Percentiles rank a stretch among this genome's conserved stretches.
phyloP scores from a whole-genome alignment of 768 basidiomycete species.

The Hygrocybe coccinea region DNA sequence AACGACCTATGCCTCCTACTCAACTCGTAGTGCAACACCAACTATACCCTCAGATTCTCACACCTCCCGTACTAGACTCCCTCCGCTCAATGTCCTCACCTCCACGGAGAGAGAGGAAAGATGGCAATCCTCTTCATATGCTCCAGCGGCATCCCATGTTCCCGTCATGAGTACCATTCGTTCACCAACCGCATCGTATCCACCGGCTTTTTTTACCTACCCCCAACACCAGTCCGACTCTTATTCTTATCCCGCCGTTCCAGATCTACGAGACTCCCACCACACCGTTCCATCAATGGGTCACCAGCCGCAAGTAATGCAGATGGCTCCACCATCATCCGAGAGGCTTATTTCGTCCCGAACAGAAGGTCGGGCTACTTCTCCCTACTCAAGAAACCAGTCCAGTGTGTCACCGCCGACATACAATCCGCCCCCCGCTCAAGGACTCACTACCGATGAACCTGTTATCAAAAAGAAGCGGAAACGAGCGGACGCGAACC shows the following conservation, averaged over 20 bases:
- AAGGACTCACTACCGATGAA: slow-evolving; percentile 50
- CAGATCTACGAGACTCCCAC: slow-evolving; percentile 21
- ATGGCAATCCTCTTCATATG: slow-evolving; percentile 41
- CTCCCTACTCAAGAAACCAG: slow-evolving; percentile 38
- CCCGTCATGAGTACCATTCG: slow-evolving; percentile 46
- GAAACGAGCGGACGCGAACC: slow-evolving; percentile 76
- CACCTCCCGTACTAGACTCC: slow-evolving; percentile 48
- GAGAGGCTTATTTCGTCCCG: slow-evolving; percentile 24
- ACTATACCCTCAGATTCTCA: slow-evolving; percentile 43
- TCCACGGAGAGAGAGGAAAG: slow-evolving; percentile 45
- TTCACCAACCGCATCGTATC: slow-evolving; percentile 61
- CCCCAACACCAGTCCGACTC: slow-evolving; percentile 29
- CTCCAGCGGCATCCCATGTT: slow-evolving; percentile 33
- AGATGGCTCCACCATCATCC: slow-evolving; percentile 18
- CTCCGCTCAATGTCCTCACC: slow-evolving; percentile 42
- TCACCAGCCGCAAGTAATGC: slow-evolving; percentile 21
- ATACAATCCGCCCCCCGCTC: slow-evolving; percentile 50
- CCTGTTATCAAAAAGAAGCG: slow-evolving; percentile 84
- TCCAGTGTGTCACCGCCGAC: slow-evolving; percentile 42
- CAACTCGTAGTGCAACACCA: slow-evolving; percentile 46
- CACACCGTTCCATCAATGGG: slow-evolving; percentile 27
- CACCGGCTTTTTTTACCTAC: slow-evolving; percentile 49
- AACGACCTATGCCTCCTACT: slow-evolving; percentile 35
- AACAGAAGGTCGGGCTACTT: slow-evolving; percentile 39
- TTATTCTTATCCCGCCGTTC: slow-evolving; percentile 37